A percentile compares a stretch with the other conserved stretches of the same genome.
These are phyloP conservation scores for Blastomyces percursus DNA, from an alignment of 2,329 filamentous ascomycete species.

Conservation along the genomic window DNA sequence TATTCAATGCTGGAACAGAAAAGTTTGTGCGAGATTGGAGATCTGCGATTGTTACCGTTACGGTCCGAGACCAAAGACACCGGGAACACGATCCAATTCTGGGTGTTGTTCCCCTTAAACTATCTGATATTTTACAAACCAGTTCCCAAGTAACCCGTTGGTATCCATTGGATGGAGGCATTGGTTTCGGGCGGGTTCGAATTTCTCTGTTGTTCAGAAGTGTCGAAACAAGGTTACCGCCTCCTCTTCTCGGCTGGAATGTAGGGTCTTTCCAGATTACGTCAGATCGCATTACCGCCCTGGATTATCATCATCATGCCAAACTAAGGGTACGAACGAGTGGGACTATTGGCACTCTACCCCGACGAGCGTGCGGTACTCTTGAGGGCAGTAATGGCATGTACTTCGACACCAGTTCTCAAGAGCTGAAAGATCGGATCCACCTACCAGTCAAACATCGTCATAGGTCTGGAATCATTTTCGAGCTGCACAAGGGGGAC, in stretches of 20 bases:
- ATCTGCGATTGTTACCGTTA: slow-evolving; percentile 72
- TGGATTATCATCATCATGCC: slow-evolving; percentile 49
- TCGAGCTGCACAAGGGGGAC: slow-evolving; percentile 67
- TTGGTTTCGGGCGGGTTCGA: slow-evolving; percentile 80
- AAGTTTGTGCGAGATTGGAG: slow-evolving; percentile 90
- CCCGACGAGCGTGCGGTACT: slow-evolving; percentile 49
- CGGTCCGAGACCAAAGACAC: slow-evolving; percentile 78
- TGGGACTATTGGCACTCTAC: slow-evolving; percentile 63
- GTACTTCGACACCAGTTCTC: slow-evolving; percentile 47
- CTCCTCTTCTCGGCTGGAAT: slow-evolving; percentile 79
- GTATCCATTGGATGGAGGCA: slow-evolving; percentile 93
- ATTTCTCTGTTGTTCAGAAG: slow-evolving; percentile 85
- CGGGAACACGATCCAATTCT: slow-evolving; percentile 90
- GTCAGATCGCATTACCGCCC: slow-evolving; percentile 56
- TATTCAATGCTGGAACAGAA: slow-evolving; percentile 95
- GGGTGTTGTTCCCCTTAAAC: slow-evolving; percentile 77
- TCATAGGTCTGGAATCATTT: slow-evolving; percentile 78
- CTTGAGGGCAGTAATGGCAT: slow-evolving; percentile 49
- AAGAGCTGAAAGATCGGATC: slow-evolving; percentile 44
- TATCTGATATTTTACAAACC: slow-evolving; percentile 79
- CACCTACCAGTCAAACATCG: slow-evolving; percentile 81
- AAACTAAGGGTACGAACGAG: slow-evolving; percentile 75
- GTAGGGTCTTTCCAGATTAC: slow-evolving; percentile 88
- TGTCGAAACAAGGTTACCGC: slow-evolving; percentile 75
- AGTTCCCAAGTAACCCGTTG: slow-evolving; percentile 78